phyloP scores from a whole-genome alignment of 305 asterid species.

The Fraxinus velutina region DNA sequence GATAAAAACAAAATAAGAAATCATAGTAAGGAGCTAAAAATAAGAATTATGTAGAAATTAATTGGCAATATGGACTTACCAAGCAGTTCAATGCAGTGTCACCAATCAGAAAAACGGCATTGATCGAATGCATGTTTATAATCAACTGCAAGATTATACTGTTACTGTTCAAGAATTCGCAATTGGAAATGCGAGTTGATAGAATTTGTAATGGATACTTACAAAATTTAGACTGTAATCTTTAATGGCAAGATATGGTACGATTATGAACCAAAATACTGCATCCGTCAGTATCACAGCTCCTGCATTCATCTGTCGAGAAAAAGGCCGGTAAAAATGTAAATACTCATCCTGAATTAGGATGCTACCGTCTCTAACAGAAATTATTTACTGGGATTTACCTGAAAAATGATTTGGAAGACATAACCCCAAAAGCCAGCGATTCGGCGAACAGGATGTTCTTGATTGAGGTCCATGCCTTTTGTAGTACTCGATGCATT shows the following conservation, averaged over 20 bases:
- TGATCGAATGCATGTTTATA: slow-evolving; percentile 85
- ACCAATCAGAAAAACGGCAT: slow-evolving; percentile 73
- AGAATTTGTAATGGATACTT: slow-evolving; percentile 27
- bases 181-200: background rate
- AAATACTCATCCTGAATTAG: background rate
- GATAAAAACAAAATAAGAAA: background rate
- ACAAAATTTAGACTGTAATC: slow-evolving; percentile 84
- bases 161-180: slow-evolving; percentile 14
- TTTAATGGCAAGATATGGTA: slow-evolving; percentile 77
- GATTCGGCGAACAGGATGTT: slow-evolving; percentile 35
- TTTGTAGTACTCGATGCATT: slow-evolving; percentile 24
- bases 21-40: slow-evolving; percentile 5
- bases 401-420: slow-evolving; percentile 90
- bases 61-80: slow-evolving; percentile 42
- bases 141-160: slow-evolving; percentile 58
- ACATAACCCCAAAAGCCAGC: slow-evolving; percentile 76
- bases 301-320: slow-evolving; percentile 82
- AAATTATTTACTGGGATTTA: slow-evolving; percentile 21
- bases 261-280: slow-evolving; percentile 89
- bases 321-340: background rate
- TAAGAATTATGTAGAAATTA: background rate
- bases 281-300: slow-evolving; percentile 88
- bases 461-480: slow-evolving; percentile 31
- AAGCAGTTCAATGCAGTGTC: slow-evolving; percentile 80
- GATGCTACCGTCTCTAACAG: background rate